Conservation (phyloP, 2,329 filamentous ascomycete genomes). For the Ceratocystis papillata region DNA sequence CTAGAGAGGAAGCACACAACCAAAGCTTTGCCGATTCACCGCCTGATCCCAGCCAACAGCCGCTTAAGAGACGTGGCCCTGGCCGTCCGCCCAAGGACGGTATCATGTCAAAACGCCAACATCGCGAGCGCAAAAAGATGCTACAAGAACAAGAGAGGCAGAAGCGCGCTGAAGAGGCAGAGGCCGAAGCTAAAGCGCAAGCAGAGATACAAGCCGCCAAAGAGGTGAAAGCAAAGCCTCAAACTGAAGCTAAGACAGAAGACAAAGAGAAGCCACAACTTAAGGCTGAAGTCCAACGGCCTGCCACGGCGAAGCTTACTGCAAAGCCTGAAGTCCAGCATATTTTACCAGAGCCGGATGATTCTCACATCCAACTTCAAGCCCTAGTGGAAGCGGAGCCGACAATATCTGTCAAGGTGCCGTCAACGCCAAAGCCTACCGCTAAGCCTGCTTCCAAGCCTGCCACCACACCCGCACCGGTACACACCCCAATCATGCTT, state of each 20-base stretch:
- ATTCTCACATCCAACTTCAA: constrained; percentile 17
- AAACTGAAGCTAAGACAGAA: not conserved
- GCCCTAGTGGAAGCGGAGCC: constrained; percentile 20
- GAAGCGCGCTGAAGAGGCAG: constrained; percentile 9
- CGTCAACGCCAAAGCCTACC: not conserved
- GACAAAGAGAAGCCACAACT: not conserved
- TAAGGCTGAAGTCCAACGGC: not conserved
- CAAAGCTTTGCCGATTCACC: constrained; percentile 31
- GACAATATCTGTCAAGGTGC: constrained; percentile 2
- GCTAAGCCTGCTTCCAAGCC: constrained; percentile 8
- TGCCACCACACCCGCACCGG: not conserved
- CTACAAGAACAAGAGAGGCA: constrained; percentile 34
- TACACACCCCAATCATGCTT: not conserved
- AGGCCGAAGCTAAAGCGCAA: constrained; percentile 8
- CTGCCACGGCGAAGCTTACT: not conserved
- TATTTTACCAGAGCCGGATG: constrained; percentile 17
- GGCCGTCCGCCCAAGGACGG: constrained; percentile 76
- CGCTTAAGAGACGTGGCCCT: constrained; percentile 53
- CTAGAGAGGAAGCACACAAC: constrained; percentile 19
- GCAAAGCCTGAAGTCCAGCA: not conserved
- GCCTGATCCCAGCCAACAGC: constrained; percentile 31
- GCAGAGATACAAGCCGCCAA: not conserved
- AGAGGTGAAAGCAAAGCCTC: constrained; percentile 4
- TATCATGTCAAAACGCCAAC: constrained; percentile 69
- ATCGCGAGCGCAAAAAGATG: constrained; percentile 50